phyloP scores from a whole-genome alignment of 2,329 filamentous ascomycete genomes.

The Xylariaceae sp. region DNA sequence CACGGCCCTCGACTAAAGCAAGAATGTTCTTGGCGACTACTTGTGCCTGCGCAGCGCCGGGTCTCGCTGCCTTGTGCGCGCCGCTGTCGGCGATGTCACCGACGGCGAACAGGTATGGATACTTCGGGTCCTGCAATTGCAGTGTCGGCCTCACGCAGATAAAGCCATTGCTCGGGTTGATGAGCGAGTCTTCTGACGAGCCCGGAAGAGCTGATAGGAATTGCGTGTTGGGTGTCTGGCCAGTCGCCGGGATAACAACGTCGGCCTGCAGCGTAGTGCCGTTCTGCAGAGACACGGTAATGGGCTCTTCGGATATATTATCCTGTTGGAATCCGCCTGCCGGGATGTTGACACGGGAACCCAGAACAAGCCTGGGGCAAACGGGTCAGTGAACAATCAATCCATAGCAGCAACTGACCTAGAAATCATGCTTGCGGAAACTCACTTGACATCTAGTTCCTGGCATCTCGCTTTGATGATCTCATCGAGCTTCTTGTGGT shows the following conservation, averaged over 20 bases:
- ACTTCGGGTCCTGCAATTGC: conserved; percentile 49
- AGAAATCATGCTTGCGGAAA: neutral
- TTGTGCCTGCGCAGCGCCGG: conserved; percentile 52
- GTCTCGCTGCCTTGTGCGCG: conserved; percentile 52
- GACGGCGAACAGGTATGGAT: conserved; percentile 55
- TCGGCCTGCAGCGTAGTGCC: conserved; percentile 47
- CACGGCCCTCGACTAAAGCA: conserved; percentile 46
- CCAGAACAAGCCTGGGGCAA: conserved; percentile 33
- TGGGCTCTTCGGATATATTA: conserved; percentile 20
- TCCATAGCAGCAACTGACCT: too few relatives aligned
- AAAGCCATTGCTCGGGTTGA: conserved; percentile 42
- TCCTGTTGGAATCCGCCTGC: conserved; percentile 33
- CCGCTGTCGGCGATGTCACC: conserved; percentile 59
- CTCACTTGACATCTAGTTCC: conserved; percentile 47
- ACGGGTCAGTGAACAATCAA: neutral
- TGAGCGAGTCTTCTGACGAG: conserved; percentile 28
- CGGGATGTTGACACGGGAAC: conserved; percentile 40
- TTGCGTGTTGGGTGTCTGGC: conserved; percentile 55
- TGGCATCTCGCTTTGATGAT: conserved; percentile 46
- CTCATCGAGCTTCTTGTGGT: conserved; percentile 49
- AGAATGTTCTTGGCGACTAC: conserved; percentile 55
- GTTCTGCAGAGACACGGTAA: conserved; percentile 42
- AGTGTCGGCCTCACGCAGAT: conserved; percentile 54
- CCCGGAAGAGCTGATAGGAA: conserved; percentile 44
- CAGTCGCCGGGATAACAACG: conserved; percentile 54